Evolutionary conservation across 1,284 basidiomycete genomes (phyloP), one percentile per base, ranked within the genome.

Genomic region (Ustilago crameri): DNA sequence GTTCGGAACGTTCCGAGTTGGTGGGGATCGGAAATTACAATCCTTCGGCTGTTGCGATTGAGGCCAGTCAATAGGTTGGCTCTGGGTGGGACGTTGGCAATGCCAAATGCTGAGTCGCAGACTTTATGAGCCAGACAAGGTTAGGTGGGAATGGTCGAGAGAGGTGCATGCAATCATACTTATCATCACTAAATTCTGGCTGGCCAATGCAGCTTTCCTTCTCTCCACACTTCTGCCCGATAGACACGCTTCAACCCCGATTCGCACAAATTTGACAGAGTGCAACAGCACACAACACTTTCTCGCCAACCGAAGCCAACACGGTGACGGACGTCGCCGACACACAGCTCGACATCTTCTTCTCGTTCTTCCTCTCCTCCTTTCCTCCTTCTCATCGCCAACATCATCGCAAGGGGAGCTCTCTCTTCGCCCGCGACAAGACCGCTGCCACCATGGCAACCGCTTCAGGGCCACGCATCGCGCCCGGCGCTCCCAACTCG

Each of bases 401-500:
- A 12, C 18, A 42, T 9, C 20, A 42, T 22, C 20, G 18, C 41
- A 9, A 23, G 17, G 15, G 41, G 22, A 20, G 22, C 18, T 22
- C 23, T 5, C 24, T 30, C 26, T 41, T 24, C 18, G 8, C 40
- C 8, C 26, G 8, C 40, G 4, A 38, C 18, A 9, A 10, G 23
- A 20, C 10, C 41, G 17, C 34, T 20, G 30, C 20, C 26, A 68
- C 9, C 15, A 57, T 60, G 50, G 57, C 52, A 10, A 35, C 44
- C n/a, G 40, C 42, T 1, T 26, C 41, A 18, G 41, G 50, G 14
- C 68, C 68, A 20, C 57, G 68, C 3, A 50, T 54, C 14, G 63
- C 61, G 10, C 44, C 68, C 10, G 62, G 68, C 10, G 68, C 68
- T 20, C 63, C 68, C 14, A 47, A 24, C 18, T 24, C 43, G 7